Conservation (phyloP, 176 grass and related monocot species). For the Saccharum officinarum region DNA sequence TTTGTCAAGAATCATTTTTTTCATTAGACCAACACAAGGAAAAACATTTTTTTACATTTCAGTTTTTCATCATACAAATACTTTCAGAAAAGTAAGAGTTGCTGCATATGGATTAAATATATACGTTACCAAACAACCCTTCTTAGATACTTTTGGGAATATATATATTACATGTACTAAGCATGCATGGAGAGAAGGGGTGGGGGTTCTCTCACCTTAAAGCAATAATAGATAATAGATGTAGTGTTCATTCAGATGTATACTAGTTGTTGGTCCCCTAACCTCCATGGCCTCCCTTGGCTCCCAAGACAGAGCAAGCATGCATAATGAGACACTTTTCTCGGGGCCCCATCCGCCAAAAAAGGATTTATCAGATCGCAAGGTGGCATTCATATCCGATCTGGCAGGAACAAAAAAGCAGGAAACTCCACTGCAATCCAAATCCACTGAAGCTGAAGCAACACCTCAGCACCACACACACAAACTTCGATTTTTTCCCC, state of each 20-base stretch:
- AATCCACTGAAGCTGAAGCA: constrained; percentile 38
- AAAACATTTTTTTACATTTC: background rate
- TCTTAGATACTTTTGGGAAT: constrained; percentile 25
- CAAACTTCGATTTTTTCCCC: background rate
- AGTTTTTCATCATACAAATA: background rate
- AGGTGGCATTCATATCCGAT: constrained; percentile 34
- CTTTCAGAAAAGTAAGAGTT: background rate
- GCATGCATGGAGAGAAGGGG: background rate
- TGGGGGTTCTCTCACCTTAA: constrained; percentile 37
- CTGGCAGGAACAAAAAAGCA: constrained; percentile 22
- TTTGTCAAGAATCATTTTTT: background rate
- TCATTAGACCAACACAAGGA: background rate
- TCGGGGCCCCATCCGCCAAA: constrained; percentile 28
- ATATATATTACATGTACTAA: background rate
- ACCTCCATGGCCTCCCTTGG: constrained; percentile 47
- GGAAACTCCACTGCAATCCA: constrained; percentile 38
- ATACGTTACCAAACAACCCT: background rate
- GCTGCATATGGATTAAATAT: background rate
- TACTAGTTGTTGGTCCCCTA: constrained; percentile 39
- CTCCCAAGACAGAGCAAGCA: constrained; percentile 38
- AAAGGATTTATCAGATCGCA: constrained; percentile 28
- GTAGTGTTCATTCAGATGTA: constrained; percentile 37
- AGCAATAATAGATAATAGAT: constrained; percentile 37
- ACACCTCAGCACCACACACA: constrained; percentile 1
- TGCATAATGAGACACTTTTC: constrained; percentile 25